These are phyloP conservation scores for Magnolia sinica DNA, from an alignment of 164 flowering plant genomes.

Conservation along the genomic window DNA sequence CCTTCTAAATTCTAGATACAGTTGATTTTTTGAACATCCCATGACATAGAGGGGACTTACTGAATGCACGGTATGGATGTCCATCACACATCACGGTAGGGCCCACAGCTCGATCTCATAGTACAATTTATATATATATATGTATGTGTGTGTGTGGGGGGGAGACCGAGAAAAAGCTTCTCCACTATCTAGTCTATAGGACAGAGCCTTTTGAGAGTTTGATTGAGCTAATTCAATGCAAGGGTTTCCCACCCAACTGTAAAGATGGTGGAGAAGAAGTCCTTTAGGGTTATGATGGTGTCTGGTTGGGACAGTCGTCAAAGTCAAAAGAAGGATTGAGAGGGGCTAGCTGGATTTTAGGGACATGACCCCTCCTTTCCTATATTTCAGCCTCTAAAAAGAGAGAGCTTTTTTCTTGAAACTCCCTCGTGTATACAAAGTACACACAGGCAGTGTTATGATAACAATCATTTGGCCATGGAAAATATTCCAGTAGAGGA, in stretches of 20 bases:
- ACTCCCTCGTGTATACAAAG: background rate
- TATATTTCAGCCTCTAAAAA: background rate
- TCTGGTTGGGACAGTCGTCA: background rate
- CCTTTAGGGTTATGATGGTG: slow-evolving; percentile 9
- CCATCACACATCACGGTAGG: too few species aligned
- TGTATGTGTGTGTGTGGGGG: fast-evolving
- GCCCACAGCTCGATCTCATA: too few species aligned
- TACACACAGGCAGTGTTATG: background rate
- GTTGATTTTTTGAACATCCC: too few species aligned
- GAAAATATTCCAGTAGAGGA: background rate
- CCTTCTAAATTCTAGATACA: too few species aligned
- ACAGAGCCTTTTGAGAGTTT: slow-evolving; percentile 4
- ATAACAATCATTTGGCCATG: background rate
- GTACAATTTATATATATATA: too few species aligned
- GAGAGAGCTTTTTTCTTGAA: too few species aligned
- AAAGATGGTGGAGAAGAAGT: slow-evolving; percentile 1
- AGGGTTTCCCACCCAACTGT: background rate
- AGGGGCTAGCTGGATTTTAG: slow-evolving; percentile 4
- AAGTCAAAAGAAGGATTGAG: slow-evolving; percentile 3
- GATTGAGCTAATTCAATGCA: background rate
- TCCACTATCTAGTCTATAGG: background rate
- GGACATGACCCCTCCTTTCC: background rate
- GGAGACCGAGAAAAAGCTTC: background rate
- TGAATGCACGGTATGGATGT: too few species aligned
- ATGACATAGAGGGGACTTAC: too few species aligned